Base-by-base conservation (phyloP, 768 basidiomycete genomes). In the Polyporus arcularius region DNA sequence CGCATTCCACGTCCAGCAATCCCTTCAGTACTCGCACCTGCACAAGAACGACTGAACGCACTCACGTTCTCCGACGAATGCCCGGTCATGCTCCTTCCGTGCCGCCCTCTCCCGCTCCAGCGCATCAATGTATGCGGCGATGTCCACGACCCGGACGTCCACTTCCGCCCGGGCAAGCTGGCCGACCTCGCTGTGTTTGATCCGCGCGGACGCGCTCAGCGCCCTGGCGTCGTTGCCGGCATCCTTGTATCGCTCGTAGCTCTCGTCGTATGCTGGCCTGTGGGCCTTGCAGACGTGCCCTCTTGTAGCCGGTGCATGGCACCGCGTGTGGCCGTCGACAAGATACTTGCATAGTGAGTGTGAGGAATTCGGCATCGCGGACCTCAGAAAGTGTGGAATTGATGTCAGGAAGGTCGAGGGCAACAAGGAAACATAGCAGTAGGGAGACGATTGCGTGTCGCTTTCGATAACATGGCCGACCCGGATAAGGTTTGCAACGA, bases 1-100 rank as follows among this genome's bases (percentile, higher is more conserved):
- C 47, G 14, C 47, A 26, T 35, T 35, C 11, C 26, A 21, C 9
- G 4, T 7, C 16, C 42, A 43, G 21, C 21, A 26, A 26, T 26
- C 21, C 21, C 42, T 21, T 21, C 42, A 16, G 16, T 2, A 14
- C 42, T 16, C 42, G 42, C 15, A 16, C 8, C 42, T 48, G 4
- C 26, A 18, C 14, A 14, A 9, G 15, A 43, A 21, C 1, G 15
- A 21, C 9, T 6, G 21, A 18, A 48, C 6, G 18, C n/a, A 28
- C 43, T 40, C 42, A 57, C 57, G 26, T 32, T 9, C 28, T 35
- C 49, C 16, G 18, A 51, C 41, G 57, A 57, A 57, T 40, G n/a
- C 18, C 30, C 3, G 9, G 14, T 31, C 57, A 18, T 57, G 57
- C 41, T 50, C 48, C 38, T 4, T 41, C 10, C 48, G 26, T 40